Percentiles rank a stretch among this genome's conserved stretches.
Conservation (phyloP, 179 eudicot genomes). For the Silene vulgaris region DNA sequence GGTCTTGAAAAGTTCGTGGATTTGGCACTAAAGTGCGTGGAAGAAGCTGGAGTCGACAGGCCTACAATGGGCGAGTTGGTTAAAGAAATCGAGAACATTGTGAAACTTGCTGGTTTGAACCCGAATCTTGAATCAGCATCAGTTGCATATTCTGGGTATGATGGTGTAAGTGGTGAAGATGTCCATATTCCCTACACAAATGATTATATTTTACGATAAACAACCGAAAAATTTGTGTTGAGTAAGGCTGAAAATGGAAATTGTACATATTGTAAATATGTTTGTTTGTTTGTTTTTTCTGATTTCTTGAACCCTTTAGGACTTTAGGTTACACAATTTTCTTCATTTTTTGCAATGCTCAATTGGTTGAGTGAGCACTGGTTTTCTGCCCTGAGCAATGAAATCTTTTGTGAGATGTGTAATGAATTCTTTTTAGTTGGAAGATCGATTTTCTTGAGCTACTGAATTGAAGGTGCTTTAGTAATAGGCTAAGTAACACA, state of each 20-base stretch:
- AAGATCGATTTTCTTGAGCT: background rate
- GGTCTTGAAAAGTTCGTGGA: slow-evolving; percentile 45
- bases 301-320: background rate
- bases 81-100: slow-evolving; percentile 35
- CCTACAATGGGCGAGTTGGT: slow-evolving; percentile 48
- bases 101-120: slow-evolving; percentile 37
- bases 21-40: slow-evolving; percentile 38
- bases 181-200: slow-evolving; percentile 27
- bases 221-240: background rate
- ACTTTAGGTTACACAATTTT: no score
- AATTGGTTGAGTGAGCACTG: background rate
- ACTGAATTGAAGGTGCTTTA: no score
- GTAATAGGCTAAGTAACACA: no score
- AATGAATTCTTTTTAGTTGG: background rate
- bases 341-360: background rate
- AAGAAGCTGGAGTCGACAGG: slow-evolving; percentile 28
- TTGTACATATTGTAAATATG: slow-evolving; percentile 27
- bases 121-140: slow-evolving; percentile 34
- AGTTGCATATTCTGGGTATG: slow-evolving; percentile 21
- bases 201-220: slow-evolving; percentile 21
- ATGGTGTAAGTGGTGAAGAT: slow-evolving; percentile 19
- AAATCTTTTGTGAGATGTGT: background rate
- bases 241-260: slow-evolving; percentile 1
- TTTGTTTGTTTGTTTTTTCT: slow-evolving; percentile 15
- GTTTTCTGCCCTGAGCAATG: no score